Evolutionary conservation across 768 basidiomycete genomes (phyloP).

Genomic region (Lactarius evosmus): DNA sequence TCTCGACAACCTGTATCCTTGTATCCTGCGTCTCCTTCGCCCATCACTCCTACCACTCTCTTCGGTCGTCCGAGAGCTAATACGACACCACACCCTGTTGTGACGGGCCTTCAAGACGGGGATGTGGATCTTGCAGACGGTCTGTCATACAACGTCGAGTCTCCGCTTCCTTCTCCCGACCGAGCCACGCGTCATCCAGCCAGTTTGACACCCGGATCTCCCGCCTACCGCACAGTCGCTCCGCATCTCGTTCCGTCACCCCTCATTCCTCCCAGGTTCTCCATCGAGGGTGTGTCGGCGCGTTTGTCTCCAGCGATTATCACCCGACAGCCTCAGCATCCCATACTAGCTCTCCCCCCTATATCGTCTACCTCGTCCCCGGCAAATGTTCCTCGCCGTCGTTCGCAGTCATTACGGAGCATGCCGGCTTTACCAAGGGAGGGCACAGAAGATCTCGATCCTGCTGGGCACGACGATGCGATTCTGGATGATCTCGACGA

Average conservation of each 20-base stretch:
- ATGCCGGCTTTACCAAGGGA: conserved; percentile 30
- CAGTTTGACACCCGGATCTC: conserved; percentile 13
- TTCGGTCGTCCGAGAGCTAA: neutral
- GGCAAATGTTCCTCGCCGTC: neutral
- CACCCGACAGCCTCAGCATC: conserved; percentile 26
- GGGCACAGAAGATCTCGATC: conserved; percentile 36
- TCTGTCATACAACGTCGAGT: neutral
- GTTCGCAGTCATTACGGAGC: conserved; percentile 25
- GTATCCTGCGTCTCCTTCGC: neutral
- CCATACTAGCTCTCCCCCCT: conserved; percentile 26
- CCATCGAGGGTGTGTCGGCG: conserved; percentile 24
- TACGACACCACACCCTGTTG: neutral
- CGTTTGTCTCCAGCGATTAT: conserved; percentile 29
- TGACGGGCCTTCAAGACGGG: neutral
- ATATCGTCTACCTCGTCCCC: conserved; percentile 17
- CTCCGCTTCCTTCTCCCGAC: conserved; percentile 3
- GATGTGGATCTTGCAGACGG: neutral
- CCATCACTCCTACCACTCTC: neutral
- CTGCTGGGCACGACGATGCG: conserved; percentile 38
- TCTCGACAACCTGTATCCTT: conserved; percentile 5
- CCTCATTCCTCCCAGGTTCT: conserved; percentile 16
- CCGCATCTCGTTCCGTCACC: neutral
- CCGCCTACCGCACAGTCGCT: neutral
- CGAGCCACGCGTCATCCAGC: conserved; percentile 14
- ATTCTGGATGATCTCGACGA: conserved; percentile 36